Evolutionary conservation across 306 rosid species (phyloP), one percentile per base, ranked within the genome.

Genomic region (Neltuma alba): DNA sequence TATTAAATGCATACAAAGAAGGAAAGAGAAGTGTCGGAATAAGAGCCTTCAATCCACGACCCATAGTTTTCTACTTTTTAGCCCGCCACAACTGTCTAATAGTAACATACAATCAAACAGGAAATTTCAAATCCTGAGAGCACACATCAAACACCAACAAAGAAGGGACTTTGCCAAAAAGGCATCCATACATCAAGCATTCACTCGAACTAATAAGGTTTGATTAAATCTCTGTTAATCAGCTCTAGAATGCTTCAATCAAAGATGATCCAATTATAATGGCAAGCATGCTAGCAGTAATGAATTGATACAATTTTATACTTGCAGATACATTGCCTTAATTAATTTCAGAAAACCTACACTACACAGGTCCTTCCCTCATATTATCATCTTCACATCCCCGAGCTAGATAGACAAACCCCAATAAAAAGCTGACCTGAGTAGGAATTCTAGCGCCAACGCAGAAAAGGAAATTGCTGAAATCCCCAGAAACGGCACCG

Each of bases 401-500:
- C 62, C 9, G 10, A 55, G 16, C 31, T 55, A 33, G 41, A 63
- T 33, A 57, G 28, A 31, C 25, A n/a, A 38, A 38, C 31, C 30
- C 48, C 47, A 6, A 38, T 0, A n/a, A 40, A 67, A 67, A 23
- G 52, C 34, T 67, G 16, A 67, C 73, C 73, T 68, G 73, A 25
- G 54, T 0, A 23, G 73, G 73, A 68, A 68, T 93, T 88, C 97
- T 93, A 25, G 92, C 93, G 23, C 80, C 94, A 82, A 87, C 80
- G 40, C 80, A 83, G 82, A 78, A 91, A 31, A 93, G 77, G 81
- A 95, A 93, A 20, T 72, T 78, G 52, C 33, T 41, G 65, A 91
- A 84, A 84, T 82, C 84, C 21, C 92, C 91, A 18, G 97, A 83
- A 81, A 95, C 55, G 34, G 99, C 97, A 31, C 13, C 82, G 25